Evolutionary conservation across 2,329 filamentous ascomycete genomes (phyloP).

Genomic region (Rutstroemia sp.): DNA sequence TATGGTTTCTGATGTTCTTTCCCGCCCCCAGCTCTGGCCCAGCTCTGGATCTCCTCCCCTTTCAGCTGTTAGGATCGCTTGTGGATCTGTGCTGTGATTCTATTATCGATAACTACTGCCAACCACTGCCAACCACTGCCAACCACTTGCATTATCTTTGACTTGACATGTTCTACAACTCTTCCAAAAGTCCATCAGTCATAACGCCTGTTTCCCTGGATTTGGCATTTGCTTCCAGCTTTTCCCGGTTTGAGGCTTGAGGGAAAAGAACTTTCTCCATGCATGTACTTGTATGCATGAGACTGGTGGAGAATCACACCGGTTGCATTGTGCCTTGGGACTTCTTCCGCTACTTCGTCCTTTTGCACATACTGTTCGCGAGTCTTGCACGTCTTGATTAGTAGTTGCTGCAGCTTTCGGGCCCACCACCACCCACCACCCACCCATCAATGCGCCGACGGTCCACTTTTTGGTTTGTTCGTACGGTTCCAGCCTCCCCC

Average conservation of each 20-base stretch:
- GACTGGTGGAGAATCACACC: slow-evolving; percentile 3
- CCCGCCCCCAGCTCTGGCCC: neutral
- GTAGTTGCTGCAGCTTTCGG: no score
- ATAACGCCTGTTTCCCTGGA: neutral
- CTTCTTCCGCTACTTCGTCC: neutral
- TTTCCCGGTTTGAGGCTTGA: neutral
- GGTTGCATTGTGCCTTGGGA: neutral
- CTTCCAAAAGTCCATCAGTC: neutral
- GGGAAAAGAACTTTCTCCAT: slow-evolving; percentile 1
- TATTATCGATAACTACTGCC: neutral
- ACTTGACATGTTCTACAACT: neutral
- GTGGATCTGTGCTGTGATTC: no score
- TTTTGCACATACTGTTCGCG: neutral
- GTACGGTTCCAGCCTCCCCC: neutral
- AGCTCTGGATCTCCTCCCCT: neutral
- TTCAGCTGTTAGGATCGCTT: no score
- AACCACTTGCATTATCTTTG: slow-evolving; percentile 2
- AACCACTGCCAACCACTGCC: neutral
- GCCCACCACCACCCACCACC: no score
- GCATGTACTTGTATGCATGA: neutral
- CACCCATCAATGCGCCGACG: neutral
- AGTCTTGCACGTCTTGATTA: no score
- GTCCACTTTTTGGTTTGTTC: neutral
- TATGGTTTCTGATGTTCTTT: neutral
- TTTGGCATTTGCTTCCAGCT: neutral